A percentile compares a stretch with the other conserved stretches of the same genome.
phyloP scores from a whole-genome alignment of 2,329 filamentous ascomycete genomes.

The Blastomyces percursus region DNA sequence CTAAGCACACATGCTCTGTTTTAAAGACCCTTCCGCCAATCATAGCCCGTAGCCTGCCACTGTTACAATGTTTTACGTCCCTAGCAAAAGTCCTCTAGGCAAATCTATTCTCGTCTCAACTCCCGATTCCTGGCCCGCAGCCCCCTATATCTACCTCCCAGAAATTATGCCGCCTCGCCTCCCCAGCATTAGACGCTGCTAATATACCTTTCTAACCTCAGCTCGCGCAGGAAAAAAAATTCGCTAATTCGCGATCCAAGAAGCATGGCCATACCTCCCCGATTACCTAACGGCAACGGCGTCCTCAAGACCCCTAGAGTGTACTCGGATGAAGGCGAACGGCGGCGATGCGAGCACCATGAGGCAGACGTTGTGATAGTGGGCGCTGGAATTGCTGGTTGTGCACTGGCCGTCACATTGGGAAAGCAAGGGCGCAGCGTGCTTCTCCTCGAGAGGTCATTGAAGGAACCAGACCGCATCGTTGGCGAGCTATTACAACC shows the following conservation, averaged over 20 bases:
- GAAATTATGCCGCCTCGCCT: not conserved
- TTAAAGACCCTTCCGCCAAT: not conserved
- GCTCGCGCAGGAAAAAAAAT: slow-evolving; percentile 2
- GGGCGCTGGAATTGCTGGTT: slow-evolving; percentile 82
- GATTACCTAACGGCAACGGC: not conserved
- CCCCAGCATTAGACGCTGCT: not conserved
- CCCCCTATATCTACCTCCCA: not conserved
- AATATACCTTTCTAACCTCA: not conserved
- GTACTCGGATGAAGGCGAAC: slow-evolving; percentile 23
- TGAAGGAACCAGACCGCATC: slow-evolving; percentile 90
- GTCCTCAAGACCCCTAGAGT: not conserved
- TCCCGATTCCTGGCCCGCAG: not conserved
- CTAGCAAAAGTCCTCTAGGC: not conserved
- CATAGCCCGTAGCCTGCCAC: not conserved
- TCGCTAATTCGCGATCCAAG: not conserved
- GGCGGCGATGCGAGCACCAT: slow-evolving; percentile 45
- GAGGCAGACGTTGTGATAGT: slow-evolving; percentile 79
- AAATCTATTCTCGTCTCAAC: not conserved
- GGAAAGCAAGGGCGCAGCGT: slow-evolving; percentile 86
- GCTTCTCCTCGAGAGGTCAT: slow-evolving; percentile 72
- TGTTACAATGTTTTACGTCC: not conserved
- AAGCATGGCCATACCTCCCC: slow-evolving; percentile 1
- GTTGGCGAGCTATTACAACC: slow-evolving; percentile 93
- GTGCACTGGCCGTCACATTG: slow-evolving; percentile 71
- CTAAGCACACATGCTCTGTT: not conserved